Conservation (phyloP, 345 rosid species). For the Hibiscus mutabilis region DNA sequence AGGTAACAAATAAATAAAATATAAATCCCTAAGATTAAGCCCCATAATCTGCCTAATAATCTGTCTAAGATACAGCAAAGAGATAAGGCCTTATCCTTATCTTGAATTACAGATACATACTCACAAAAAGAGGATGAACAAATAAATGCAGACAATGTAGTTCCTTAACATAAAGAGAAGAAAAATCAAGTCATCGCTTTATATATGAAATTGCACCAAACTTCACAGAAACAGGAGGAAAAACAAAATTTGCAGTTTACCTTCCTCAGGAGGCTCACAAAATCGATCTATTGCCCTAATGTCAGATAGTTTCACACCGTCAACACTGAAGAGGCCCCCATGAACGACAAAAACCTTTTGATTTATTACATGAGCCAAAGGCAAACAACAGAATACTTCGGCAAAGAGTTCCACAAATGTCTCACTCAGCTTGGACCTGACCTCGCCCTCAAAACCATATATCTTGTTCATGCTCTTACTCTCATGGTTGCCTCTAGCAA, state of each 20-base stretch:
- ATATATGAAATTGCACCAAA: neutral
- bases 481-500: slow-evolving; percentile 96
- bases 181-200: neutral
- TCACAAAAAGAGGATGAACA: neutral
- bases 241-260: slow-evolving; percentile 26
- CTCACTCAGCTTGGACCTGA: slow-evolving; percentile 87
- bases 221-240: neutral
- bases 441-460: slow-evolving; percentile 99
- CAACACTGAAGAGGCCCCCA: slow-evolving; percentile 96
- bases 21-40: no score
- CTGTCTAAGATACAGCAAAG: no score
- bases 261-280: slow-evolving; percentile 99
- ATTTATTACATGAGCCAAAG: slow-evolving; percentile 87
- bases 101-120: no score
- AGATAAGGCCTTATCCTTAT: no score
- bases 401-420: slow-evolving; percentile 93
- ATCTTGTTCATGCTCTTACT: slow-evolving; percentile 99
- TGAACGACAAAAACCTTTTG: slow-evolving; percentile 80
- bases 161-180: neutral
- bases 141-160: neutral
- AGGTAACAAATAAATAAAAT: no score
- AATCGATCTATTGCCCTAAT: slow-evolving; percentile 83
- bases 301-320: slow-evolving; percentile 89
- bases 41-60: no score
- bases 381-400: slow-evolving; percentile 92